phyloP scores from a whole-genome alignment of 371 early-diverging fungal genomes.

The Zopfochytrium polystomum region DNA sequence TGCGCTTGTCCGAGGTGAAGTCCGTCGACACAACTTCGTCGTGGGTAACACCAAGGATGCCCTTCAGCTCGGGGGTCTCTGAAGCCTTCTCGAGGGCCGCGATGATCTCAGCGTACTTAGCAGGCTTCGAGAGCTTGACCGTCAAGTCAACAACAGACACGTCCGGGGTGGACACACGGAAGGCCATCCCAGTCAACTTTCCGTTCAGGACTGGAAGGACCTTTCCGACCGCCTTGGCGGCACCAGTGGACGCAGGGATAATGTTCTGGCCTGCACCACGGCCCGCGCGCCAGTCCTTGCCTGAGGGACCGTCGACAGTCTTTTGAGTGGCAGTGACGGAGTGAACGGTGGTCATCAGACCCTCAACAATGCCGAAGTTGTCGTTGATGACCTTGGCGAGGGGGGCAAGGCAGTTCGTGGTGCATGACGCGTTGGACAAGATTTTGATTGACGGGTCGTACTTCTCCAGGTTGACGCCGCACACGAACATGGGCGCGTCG shows the following conservation, averaged over 20 bases:
- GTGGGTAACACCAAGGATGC: slow-evolving; percentile 92
- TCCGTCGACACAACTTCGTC: slow-evolving; percentile 98
- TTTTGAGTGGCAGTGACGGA: slow-evolving; percentile 99
- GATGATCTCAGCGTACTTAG: slow-evolving; percentile 90
- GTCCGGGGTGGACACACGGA: slow-evolving; percentile 97
- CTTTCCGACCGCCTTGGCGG: slow-evolving; percentile 99
- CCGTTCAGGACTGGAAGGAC: slow-evolving; percentile 96
- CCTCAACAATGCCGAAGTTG: slow-evolving; percentile 84
- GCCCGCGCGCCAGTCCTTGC: slow-evolving; percentile 93
- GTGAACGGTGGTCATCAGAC: slow-evolving; percentile 97
- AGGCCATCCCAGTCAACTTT: slow-evolving; percentile 98
- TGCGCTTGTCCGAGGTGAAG: slow-evolving; percentile 87
- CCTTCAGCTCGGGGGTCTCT: slow-evolving; percentile 78
- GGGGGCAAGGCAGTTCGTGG: slow-evolving; percentile 99
- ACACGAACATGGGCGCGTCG: slow-evolving; percentile 73
- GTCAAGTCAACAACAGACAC: slow-evolving; percentile 99
- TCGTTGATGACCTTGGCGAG: slow-evolving; percentile 98
- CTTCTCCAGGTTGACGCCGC: slow-evolving; percentile 90
- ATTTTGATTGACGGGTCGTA: slow-evolving; percentile 77
- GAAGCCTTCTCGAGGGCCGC: slow-evolving; percentile 73
- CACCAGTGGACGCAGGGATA: slow-evolving; percentile 99
- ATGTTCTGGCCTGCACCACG: slow-evolving; percentile 98
- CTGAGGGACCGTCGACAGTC: slow-evolving; percentile 98
- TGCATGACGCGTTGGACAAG: slow-evolving; percentile 99
- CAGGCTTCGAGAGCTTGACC: slow-evolving; percentile 82